These are phyloP conservation scores for Phytopythium helicoides DNA, from an alignment of 352 stramenopile genomes.

Conservation along the genomic window DNA sequence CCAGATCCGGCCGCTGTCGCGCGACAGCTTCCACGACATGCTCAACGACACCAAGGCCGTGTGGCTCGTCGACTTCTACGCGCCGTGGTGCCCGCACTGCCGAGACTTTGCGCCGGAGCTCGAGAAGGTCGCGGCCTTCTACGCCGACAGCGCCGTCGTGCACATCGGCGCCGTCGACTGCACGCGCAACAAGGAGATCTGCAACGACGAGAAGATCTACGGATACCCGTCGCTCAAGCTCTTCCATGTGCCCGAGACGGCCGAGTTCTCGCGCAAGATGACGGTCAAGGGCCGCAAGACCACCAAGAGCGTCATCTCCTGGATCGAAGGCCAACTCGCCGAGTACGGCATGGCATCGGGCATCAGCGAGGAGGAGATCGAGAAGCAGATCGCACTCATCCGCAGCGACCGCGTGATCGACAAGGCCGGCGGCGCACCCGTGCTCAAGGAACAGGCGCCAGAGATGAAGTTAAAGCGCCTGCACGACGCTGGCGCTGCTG, in stretches of 20 bases:
- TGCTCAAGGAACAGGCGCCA: constrained; percentile 42
- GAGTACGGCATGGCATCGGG: constrained; percentile 51
- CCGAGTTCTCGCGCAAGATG: constrained; percentile 27
- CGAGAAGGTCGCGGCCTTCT: constrained; percentile 71
- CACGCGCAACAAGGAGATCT: constrained; percentile 52
- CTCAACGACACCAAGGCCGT: constrained; percentile 49
- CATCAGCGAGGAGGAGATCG: constrained; percentile 44
- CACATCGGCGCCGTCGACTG: constrained; percentile 79
- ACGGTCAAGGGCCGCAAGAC: constrained; percentile 24
- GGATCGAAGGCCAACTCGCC: constrained; percentile 56
- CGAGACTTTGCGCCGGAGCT: constrained; percentile 70
- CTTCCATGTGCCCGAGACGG: constrained; percentile 55
- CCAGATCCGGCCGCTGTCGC: constrained; percentile 43
- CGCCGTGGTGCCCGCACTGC: constrained; percentile 84
- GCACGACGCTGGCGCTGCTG: constrained; percentile 61
- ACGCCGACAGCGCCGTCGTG: constrained; percentile 47
- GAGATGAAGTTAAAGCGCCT: constrained; percentile 68
- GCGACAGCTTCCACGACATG: constrained; percentile 39
- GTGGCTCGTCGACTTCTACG: constrained; percentile 86
- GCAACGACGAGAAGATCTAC: constrained; percentile 55
- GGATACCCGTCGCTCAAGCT: constrained; percentile 71
- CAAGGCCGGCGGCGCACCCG: constrained; percentile 11
- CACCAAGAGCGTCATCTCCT: constrained; percentile 52
- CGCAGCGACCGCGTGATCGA: constrained; percentile 32
- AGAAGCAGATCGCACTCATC: constrained; percentile 45